Percentiles rank a stretch among this genome's conserved stretches.
These are phyloP conservation scores for Pseudoscleropodium purum DNA, from an alignment of 225 moss, liverwort and hornwort genomes.

Conservation along the genomic window DNA sequence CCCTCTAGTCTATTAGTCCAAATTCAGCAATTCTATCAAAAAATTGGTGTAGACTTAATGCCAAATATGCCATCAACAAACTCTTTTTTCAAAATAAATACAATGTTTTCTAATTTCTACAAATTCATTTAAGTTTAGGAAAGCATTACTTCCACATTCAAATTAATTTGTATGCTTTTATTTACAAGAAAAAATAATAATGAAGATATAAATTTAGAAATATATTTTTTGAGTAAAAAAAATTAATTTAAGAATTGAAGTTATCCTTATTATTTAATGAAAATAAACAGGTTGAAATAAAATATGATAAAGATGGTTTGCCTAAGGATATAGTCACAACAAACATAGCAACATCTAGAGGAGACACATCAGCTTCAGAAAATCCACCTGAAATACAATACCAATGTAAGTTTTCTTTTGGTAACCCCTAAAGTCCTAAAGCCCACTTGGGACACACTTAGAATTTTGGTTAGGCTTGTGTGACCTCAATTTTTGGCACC, in stretches of 20 bases:
- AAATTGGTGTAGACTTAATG: neutral
- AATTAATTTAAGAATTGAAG: too few species aligned
- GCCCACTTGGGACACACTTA: rapidly evolving
- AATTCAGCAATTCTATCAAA: neutral
- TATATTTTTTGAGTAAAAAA: rapidly evolving
- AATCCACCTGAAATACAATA: neutral
- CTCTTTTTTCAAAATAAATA: too few species aligned
- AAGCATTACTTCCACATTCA: too few species aligned
- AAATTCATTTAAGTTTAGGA: neutral
- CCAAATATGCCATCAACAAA: neutral
- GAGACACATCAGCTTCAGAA: neutral
- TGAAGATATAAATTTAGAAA: rapidly evolving
- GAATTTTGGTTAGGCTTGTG: rapidly evolving
- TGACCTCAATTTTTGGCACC: neutral
- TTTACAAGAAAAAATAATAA: neutral
- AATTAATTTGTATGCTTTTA: neutral
- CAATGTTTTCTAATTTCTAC: too few species aligned
- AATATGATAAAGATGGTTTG: neutral
- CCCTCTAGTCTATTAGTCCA: too few species aligned
- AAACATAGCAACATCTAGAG: neutral
- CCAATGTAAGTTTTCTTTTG: neutral
- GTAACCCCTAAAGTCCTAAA: neutral
- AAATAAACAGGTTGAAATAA: conserved; percentile 2
- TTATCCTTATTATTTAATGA: neutral
- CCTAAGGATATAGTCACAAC: neutral